Evolutionary conservation across 2,329 filamentous ascomycete genomes (phyloP).

Genomic region (Fusarium torulosum): DNA sequence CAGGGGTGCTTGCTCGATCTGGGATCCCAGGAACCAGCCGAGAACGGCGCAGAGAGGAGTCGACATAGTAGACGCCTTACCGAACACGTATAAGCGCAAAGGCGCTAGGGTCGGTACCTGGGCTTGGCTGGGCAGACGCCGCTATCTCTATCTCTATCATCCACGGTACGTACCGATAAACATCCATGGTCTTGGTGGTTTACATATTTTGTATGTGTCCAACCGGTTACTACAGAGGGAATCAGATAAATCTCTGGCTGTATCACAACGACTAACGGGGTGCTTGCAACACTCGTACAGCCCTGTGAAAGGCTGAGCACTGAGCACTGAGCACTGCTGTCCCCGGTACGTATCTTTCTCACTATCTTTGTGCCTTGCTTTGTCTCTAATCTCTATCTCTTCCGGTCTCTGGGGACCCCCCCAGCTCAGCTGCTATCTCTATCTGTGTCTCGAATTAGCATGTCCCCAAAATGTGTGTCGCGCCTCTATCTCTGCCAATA

Average conservation of each 20-base stretch:
- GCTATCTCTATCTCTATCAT: constrained; percentile 45
- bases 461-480: constrained; percentile 8
- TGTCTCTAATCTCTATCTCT: constrained; percentile 30
- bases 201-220: constrained; percentile 45
- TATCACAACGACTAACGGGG: constrained; percentile 18
- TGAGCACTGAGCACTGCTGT: neutral
- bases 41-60: constrained; percentile 39
- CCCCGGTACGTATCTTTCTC: constrained; percentile 14
- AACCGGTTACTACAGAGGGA: constrained; percentile 42
- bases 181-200: constrained; percentile 13
- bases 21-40: constrained; percentile 40
- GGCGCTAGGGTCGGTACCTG: constrained; percentile 38
- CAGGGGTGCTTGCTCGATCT: constrained; percentile 27
- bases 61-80: constrained; percentile 26
- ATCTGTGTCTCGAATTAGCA: constrained; percentile 20
- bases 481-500: constrained; percentile 31
- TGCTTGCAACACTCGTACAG: constrained; percentile 13
- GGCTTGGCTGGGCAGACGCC: constrained; percentile 16
- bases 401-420: constrained; percentile 3
- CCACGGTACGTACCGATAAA: constrained; percentile 46
- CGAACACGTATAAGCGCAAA: constrained; percentile 17
- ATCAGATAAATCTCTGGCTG: constrained; percentile 28
- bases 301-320: constrained; percentile 26
- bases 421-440: constrained; percentile 31
- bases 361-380: constrained; percentile 29